Percentiles rank a stretch among this genome's conserved stretches.
phyloP scores from a whole-genome alignment of 179 eudicot species.

The Actinidia arguta region DNA sequence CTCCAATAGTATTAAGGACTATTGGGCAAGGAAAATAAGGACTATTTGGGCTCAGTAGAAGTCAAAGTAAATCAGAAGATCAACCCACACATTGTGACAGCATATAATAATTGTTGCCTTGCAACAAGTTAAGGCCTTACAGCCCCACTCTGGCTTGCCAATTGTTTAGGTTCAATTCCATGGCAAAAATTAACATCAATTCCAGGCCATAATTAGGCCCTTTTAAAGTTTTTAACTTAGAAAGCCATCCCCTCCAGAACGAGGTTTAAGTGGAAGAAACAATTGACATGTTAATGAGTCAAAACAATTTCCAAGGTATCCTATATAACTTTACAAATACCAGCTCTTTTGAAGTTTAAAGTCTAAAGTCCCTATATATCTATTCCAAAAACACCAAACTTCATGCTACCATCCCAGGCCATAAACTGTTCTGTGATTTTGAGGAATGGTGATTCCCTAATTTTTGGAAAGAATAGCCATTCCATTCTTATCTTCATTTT shows the following conservation, averaged over 20 bases:
- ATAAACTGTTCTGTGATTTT: not conserved
- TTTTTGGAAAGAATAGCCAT: too few species aligned
- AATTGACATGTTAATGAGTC: not conserved
- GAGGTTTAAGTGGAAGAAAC: too few species aligned
- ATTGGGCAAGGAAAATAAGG: not conserved
- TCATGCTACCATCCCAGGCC: not conserved
- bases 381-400: not conserved
- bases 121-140: too few species aligned
- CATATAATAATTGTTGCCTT: not conserved
- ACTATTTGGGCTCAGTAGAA: not conserved
- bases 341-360: not conserved
- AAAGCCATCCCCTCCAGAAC: too few species aligned
- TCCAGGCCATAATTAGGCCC: not conserved
- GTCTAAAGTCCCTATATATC: not conserved
- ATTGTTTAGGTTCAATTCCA: not conserved
- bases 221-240: too few species aligned
- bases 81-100: not conserved
- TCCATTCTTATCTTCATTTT: too few species aligned
- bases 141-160: not conserved
- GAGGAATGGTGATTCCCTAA: too few species aligned
- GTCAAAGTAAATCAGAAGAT: not conserved
- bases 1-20: not conserved
- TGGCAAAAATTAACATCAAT: not conserved
- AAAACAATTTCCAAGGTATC: not conserved
- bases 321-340: not conserved